These are phyloP conservation scores for Botryosphaeria agaves DNA, from an alignment of 2,329 filamentous ascomycete genomes.

Conservation along the genomic window DNA sequence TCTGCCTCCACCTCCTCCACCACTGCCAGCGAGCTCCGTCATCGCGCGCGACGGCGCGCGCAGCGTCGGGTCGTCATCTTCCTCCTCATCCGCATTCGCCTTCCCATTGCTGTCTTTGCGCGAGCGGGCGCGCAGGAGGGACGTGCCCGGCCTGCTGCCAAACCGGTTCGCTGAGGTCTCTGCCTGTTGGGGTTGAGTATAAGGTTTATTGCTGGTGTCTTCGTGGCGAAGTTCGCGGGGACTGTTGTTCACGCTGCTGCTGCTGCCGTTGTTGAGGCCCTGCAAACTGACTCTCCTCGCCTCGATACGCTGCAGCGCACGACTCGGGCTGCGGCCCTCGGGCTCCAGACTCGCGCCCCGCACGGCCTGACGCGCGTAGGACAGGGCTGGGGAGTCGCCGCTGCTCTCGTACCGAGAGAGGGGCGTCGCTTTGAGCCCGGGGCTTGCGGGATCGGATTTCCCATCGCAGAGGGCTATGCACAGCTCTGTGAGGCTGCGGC, in stretches of 20 bases:
- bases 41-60: not conserved
- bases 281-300: constrained; percentile 22
- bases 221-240: not conserved
- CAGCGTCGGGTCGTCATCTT: not conserved
- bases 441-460: constrained; percentile 10
- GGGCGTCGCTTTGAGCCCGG: constrained; percentile 3
- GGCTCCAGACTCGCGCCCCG: constrained; percentile 1
- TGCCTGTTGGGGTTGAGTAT: not conserved
- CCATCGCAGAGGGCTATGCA: constrained; percentile 54
- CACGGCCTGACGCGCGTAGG: not conserved
- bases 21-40: not conserved
- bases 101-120: not conserved
- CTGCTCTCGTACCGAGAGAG: not conserved
- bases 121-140: not conserved
- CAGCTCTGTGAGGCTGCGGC: constrained; percentile 80
- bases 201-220: not conserved
- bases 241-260: constrained; percentile 6
- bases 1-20: not conserved
- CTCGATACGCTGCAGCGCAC: constrained; percentile 20
- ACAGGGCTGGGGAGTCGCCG: not conserved
- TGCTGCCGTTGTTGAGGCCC: constrained; percentile 7
- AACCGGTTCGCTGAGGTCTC: not conserved
- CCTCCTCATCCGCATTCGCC: too few species aligned
- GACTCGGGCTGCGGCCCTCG: constrained; percentile 1
- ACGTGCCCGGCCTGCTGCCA: not conserved